These are phyloP conservation scores for Psophocarpus tetragonolobus DNA, from an alignment of 306 rosid species.

Conservation along the genomic window DNA sequence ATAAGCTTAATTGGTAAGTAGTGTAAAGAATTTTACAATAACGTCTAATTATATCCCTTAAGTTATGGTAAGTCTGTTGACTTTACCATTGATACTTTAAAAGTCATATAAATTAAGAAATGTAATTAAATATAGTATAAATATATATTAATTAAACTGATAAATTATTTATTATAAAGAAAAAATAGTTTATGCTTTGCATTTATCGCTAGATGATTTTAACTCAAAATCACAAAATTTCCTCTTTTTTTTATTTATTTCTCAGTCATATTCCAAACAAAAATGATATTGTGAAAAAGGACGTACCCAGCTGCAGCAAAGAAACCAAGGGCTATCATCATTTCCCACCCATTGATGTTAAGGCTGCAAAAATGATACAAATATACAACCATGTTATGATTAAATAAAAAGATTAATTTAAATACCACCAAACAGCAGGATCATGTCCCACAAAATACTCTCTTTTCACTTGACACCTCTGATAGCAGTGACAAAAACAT, in stretches of 20 bases:
- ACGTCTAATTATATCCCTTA: no score
- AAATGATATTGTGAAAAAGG: neutral
- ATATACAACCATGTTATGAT: neutral
- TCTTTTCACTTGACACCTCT: no score
- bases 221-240: neutral
- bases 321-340: conserved; percentile 70
- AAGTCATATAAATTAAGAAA: no score
- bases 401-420: neutral
- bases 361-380: conserved; percentile 44
- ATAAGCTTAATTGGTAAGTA: no score
- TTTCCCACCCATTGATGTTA: conserved; percentile 59
- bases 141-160: no score
- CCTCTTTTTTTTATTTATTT: neutral
- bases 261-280: neutral
- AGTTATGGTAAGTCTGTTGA: no score
- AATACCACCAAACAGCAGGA: neutral
- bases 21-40: no score
- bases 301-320: conserved; percentile 57
- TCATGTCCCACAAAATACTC: no score
- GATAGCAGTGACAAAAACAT: no score
- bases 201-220: neutral
- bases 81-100: no score
- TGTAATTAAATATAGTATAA: no score
- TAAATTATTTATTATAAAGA: neutral
- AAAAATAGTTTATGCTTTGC: neutral